Base-by-base conservation (phyloP, 257 asterid species). In the Solanum pimpinellifolium region DNA sequence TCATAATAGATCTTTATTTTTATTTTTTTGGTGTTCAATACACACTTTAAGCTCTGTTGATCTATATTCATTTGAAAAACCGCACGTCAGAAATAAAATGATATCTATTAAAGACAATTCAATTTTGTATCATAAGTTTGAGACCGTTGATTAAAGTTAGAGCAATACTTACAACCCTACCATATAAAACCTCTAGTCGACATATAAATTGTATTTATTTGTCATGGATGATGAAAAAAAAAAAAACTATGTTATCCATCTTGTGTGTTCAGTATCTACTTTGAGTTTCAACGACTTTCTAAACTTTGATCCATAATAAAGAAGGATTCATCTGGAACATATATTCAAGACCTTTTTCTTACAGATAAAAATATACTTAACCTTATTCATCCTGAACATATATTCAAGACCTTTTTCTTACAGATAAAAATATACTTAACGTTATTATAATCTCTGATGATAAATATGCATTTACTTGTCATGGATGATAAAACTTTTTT, bases 1-100 rank as follows among this genome's bases (percentile, higher is more conserved):
- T 21, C 23, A 9, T 21, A 20, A 9, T 9, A 7, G 4, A 59
- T n/a, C 7, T n/a, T 62, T 69, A 31, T 2, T 2, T 4, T 69
- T 69, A 69, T 4, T 5, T 23, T 27, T 29, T 13, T 1, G 6
- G 2, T 2, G 6, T 29, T 29, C 23, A 25, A 5, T 66, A 2
- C 0, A 0, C 1, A 1, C 21, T 68, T 68, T 27, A 9, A 11
- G 33, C 15, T n/a, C 3, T 2, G 2, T n/a, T 62, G 1, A 62
- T n/a, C 25, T 12, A 11, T n/a, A 62, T n/a, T 62, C 70, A 62
- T 62, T 1, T 0, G 0, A 3, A 62, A 60, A 21, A 1, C 7
- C 29, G 4, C 29, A 9, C 15, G 1, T 60, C 2, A 27, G 10
- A 60, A 23, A 23, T 60, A 60, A 60, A 60, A 60, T 21, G 2